Evolutionary conservation across 106 monocot genomes (phyloP).

Genomic region (Agapanthus africanus): DNA sequence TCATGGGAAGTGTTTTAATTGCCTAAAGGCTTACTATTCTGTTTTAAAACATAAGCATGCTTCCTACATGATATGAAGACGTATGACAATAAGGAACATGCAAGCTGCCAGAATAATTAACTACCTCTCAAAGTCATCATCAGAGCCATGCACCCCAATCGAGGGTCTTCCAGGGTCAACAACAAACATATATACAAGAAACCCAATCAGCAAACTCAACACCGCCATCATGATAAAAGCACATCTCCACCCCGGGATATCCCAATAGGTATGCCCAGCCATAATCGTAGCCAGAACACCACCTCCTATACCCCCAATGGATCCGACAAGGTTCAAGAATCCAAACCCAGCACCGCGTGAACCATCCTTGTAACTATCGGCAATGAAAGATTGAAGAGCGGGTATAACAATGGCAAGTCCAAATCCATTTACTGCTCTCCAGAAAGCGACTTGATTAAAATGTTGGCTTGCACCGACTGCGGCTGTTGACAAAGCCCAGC

Average conservation of each 20-base stretch:
- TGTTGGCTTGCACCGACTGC: slow-evolving; percentile 76
- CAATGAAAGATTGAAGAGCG: slow-evolving; percentile 83
- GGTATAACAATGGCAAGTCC: slow-evolving; percentile 94
- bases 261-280: slow-evolving; percentile 75
- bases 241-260: slow-evolving; percentile 81
- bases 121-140: slow-evolving; percentile 51
- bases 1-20: neutral
- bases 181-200: slow-evolving; percentile 69
- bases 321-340: slow-evolving; percentile 57
- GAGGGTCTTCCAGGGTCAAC: slow-evolving; percentile 59
- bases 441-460: slow-evolving; percentile 66
- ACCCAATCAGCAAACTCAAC: slow-evolving; percentile 74
- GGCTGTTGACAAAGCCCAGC: slow-evolving; percentile 88
- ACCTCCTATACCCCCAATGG: slow-evolving; percentile 80
- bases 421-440: slow-evolving; percentile 90
- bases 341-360: slow-evolving; percentile 82
- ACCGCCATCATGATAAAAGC: slow-evolving; percentile 84
- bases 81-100: neutral
- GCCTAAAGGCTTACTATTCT: neutral
- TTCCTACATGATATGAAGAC: neutral
- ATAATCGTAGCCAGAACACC: slow-evolving; percentile 79
- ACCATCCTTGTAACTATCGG: slow-evolving; percentile 78
- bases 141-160: slow-evolving; percentile 8
- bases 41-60: neutral
- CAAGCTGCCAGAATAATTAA: neutral